Evolutionary conservation across 1,284 basidiomycete genomes (phyloP).

Genomic region (Tetrapyrgos nigripes): DNA sequence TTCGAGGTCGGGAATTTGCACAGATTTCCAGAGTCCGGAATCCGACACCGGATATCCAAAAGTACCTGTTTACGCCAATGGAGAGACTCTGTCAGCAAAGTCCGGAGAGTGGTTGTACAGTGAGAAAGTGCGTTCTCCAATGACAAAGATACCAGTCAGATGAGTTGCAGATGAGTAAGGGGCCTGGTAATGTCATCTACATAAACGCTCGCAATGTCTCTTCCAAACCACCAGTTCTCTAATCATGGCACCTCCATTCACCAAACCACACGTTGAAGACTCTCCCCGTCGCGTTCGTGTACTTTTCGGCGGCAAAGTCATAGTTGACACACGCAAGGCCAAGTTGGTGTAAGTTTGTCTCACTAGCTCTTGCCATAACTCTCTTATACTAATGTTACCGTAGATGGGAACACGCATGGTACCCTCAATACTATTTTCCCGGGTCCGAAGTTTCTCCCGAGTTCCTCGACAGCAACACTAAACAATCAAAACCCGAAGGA

Average conservation of each 20-base stretch:
- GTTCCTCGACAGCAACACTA: constrained; percentile 10
- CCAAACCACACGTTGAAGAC: constrained; percentile 47
- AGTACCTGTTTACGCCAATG: no score
- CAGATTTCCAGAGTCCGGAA: no score
- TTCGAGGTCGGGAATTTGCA: no score
- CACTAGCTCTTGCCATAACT: background rate
- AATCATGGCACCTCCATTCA: constrained; percentile 39
- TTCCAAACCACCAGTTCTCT: background rate
- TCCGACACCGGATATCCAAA: no score
- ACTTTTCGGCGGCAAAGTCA: constrained; percentile 54
- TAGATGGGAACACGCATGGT: constrained; percentile 64
- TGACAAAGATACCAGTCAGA: no score
- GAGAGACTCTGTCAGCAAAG: no score
- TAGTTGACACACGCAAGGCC: constrained; percentile 59
- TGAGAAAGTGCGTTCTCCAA: no score
- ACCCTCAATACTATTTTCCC: constrained; percentile 62
- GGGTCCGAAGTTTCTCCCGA: constrained; percentile 43
- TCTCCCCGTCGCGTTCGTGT: constrained; percentile 59
- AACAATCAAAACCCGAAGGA: constrained; percentile 25
- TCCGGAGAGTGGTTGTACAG: no score
- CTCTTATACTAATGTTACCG: background rate
- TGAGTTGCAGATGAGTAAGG: background rate
- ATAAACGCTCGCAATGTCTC: background rate
- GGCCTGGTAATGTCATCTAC: no score
- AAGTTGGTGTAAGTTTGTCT: constrained; percentile 59